Base-by-base conservation (phyloP, 2,329 filamentous ascomycete species). In the Fusarium austroafricanum region DNA sequence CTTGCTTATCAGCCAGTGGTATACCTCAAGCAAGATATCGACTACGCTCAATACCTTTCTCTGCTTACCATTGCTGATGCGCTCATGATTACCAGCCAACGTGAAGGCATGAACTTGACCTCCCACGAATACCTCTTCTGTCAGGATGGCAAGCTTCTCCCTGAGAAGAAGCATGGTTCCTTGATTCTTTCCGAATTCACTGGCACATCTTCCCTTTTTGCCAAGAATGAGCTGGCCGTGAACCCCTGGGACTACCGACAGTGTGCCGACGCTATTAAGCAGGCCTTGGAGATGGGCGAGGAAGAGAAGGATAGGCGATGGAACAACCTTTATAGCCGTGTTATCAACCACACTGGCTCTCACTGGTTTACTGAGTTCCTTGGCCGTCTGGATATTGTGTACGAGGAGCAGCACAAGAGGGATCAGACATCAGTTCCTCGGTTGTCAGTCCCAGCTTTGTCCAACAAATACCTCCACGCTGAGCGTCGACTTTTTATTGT, bases 71-170 rank as follows among this genome's bases (percentile, higher is more conserved):
- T 96, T 52, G 96, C 95, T 3, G 94, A 98, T 80, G 92, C 91
- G 4, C 83, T 98, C 49, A 96, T 97, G 88, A 96, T 98, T 74
- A 96, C 95, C 3, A 96, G 93, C 76, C 89, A 98, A 72, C 93
- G 96, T 52, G 95, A 98, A 78, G 95, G 95, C 66, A 98, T 98
- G 96, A 98, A 97, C 76, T 81, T 98, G 56, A 97, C 95, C 0
- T 94, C 92, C 8, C 96, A 98, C 76, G 95, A 98, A 77, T 98
- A 94, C 75, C 87, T 97, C 33, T 92, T 93, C 70, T 97, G 94
- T 75, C 95, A 98, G 76, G 95, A 98, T 74, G 94, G 94, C 39
- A 87, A 87, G 70, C 84, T 86, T 51, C 81, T 87, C 65, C 83
- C 85, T 4, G 83, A 89, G 57, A 94, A 94, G 81, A 94, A 93